These are phyloP conservation scores for Aphanocladium album DNA, from an alignment of 2,329 filamentous ascomycete species.

Conservation along the genomic window DNA sequence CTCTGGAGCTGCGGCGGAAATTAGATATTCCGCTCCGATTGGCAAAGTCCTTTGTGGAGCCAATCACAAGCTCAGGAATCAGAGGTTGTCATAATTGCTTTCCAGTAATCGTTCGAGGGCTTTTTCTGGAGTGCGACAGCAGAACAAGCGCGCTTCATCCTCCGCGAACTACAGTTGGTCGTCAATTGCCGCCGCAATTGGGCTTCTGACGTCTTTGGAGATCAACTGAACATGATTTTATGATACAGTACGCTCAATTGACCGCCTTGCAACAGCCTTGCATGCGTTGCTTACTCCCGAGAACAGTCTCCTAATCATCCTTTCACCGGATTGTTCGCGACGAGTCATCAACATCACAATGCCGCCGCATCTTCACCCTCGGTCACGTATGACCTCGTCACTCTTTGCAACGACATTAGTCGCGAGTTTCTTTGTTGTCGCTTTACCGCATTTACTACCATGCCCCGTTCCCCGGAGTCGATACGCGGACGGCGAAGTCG, in stretches of 20 bases:
- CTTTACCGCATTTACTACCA: constrained; percentile 81
- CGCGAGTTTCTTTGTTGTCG: constrained; percentile 88
- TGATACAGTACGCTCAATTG: constrained; percentile 17
- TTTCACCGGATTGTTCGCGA: constrained; percentile 1
- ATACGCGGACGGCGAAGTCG: constrained; percentile 63
- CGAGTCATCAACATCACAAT: constrained; percentile 41
- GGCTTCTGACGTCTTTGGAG: not conserved
- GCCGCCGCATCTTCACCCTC: constrained; percentile 86
- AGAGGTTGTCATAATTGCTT: constrained; percentile 4
- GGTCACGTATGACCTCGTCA: constrained; percentile 87
- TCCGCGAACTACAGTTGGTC: no score
- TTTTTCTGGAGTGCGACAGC: not conserved
- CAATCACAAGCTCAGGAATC: constrained; percentile 9
- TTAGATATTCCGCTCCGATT: not conserved
- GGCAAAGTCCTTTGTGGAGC: not conserved
- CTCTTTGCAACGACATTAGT: constrained; percentile 91
- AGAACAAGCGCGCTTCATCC: not conserved
- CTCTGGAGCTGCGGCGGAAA: not conserved
- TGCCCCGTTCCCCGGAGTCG: constrained; percentile 77
- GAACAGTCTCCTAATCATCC: not conserved
- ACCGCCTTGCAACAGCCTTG: not conserved
- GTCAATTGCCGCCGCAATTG: not conserved
- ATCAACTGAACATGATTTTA: constrained; percentile 17
- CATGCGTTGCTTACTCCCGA: constrained; percentile 3
- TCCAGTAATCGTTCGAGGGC: not conserved